phyloP scores from a whole-genome alignment of 2,329 filamentous ascomycete genomes.

The Hypocrella siamensis region DNA sequence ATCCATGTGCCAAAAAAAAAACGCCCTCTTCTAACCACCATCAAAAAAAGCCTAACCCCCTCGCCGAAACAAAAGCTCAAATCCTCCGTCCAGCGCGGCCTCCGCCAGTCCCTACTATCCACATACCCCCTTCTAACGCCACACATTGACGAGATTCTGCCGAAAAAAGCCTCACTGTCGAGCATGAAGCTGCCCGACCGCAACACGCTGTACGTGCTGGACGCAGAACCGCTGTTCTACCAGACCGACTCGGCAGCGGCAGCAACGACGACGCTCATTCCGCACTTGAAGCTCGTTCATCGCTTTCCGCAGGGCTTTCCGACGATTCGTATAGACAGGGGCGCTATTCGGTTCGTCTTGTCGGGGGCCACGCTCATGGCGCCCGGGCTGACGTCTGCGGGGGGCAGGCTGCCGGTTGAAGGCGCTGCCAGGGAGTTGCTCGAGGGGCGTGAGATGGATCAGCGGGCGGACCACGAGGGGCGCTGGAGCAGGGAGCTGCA shows the following conservation, averaged over 20 bases:
- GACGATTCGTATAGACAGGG: constrained; percentile 78
- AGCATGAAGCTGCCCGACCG: constrained; percentile 88
- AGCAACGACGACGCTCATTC: constrained; percentile 43
- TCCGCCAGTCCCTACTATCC: constrained; percentile 68
- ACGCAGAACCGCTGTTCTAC: constrained; percentile 72
- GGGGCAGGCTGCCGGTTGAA: constrained; percentile 58
- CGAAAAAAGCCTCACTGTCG: constrained; percentile 84
- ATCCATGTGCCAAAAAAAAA: background rate
- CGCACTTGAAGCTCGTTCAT: constrained; percentile 81
- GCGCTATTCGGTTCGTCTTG: constrained; percentile 92
- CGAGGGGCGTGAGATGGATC: constrained; percentile 27
- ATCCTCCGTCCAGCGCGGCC: constrained; percentile 78
- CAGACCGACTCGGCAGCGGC: constrained; percentile 67
- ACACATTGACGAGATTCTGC: constrained; percentile 84
- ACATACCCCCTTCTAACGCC: constrained; percentile 76
- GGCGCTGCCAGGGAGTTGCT: constrained; percentile 15
- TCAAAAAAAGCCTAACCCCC: constrained; percentile 44
- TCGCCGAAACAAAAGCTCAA: constrained; percentile 92
- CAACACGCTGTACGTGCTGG: constrained; percentile 74
- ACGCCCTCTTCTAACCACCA: background rate
- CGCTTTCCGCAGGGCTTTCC: constrained; percentile 75
- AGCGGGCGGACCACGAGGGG: constrained; percentile 30
- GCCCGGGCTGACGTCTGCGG: constrained; percentile 72
- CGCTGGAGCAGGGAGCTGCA: constrained; percentile 52
- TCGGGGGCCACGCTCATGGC: constrained; percentile 92